phyloP scores from a whole-genome alignment of 2,329 filamentous ascomycete genomes.

The Colletotrichum abscissum region DNA sequence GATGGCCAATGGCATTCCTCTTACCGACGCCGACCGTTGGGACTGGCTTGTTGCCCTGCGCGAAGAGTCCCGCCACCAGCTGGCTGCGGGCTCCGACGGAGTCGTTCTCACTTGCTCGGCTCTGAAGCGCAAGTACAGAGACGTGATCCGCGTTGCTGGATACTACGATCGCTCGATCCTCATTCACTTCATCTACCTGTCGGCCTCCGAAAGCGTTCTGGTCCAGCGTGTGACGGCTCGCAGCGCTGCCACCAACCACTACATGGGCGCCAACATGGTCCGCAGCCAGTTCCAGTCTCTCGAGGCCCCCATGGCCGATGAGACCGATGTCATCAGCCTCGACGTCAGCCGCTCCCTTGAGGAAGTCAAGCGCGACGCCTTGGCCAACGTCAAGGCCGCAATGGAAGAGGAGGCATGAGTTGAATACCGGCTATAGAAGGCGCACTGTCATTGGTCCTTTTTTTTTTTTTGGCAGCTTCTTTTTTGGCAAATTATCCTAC shows the following conservation, averaged over 20 bases:
- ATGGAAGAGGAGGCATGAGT: conserved; percentile 47
- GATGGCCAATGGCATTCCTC: conserved; percentile 85
- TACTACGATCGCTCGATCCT: conserved; percentile 79
- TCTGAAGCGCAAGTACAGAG: conserved; percentile 96
- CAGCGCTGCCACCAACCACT: conserved; percentile 74
- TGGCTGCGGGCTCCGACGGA: conserved; percentile 69
- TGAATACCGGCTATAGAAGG: background rate
- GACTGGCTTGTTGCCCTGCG: conserved; percentile 91
- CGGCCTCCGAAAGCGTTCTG: conserved; percentile 80
- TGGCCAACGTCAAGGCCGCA: conserved; percentile 68
- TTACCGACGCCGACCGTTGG: conserved; percentile 96
- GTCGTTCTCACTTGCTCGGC: conserved; percentile 98
- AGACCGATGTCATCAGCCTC: conserved; percentile 77
- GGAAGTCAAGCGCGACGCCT: conserved; percentile 70
- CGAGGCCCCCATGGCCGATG: conserved; percentile 81
- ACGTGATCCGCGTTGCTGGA: conserved; percentile 84
- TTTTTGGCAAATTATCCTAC: conserved; percentile 25
- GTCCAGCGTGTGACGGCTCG: conserved; percentile 79
- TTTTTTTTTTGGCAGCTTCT: conserved; percentile 6
- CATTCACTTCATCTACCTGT: conserved; percentile 93
- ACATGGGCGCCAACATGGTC: conserved; percentile 97
- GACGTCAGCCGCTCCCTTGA: conserved; percentile 72
- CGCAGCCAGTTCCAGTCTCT: conserved; percentile 89
- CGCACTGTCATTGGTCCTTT: conserved; percentile 16
- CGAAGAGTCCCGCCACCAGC: conserved; percentile 70